phyloP scores from a whole-genome alignment of 2,329 filamentous ascomycete genomes.

The Incumbomyces delicatus region DNA sequence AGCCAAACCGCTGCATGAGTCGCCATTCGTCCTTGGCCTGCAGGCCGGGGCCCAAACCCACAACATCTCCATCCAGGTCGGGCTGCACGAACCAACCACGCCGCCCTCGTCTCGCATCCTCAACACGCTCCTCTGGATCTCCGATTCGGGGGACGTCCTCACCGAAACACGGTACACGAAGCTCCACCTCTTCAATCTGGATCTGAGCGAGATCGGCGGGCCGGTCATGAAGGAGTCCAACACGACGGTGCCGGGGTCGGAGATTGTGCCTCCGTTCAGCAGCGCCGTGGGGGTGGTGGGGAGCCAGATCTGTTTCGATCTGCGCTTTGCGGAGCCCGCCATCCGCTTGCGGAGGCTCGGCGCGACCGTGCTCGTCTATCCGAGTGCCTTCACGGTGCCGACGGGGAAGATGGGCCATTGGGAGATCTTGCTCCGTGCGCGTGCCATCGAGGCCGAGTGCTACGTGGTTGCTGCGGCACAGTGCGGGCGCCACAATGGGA shows the following conservation, averaged over 20 bases:
- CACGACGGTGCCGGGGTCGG: conserved; percentile 57
- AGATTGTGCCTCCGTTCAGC: conserved; percentile 59
- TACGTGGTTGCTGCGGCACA: conserved; percentile 85
- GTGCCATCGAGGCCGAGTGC: conserved; percentile 80
- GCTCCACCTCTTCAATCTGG: conserved; percentile 76
- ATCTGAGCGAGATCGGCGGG: conserved; percentile 40
- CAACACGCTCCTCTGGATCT: conserved; percentile 60
- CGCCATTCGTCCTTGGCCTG: conserved; percentile 67
- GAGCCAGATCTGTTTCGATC: conserved; percentile 79
- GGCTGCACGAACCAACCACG: conserved; percentile 65
- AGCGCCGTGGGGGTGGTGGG: conserved; percentile 67
- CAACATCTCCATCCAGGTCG: conserved; percentile 67
- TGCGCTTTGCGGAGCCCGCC: conserved; percentile 70
- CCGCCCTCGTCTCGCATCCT: conserved; percentile 43
- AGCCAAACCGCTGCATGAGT: conserved; percentile 54
- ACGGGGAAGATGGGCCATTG: conserved; percentile 74
- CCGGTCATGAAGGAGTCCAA: conserved; percentile 54
- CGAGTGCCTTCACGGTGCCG: conserved; percentile 79
- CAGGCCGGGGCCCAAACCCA: conserved; percentile 55
- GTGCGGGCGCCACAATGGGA: conserved; percentile 63
- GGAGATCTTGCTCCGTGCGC: conserved; percentile 65
- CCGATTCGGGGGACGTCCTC: conserved; percentile 46
- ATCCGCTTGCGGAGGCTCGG: conserved; percentile 55
- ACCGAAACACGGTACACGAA: conserved; percentile 64
- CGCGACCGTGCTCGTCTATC: conserved; percentile 74